Evolutionary conservation across 345 rosid species (phyloP).

Genomic region (Gossypium raimondii): DNA sequence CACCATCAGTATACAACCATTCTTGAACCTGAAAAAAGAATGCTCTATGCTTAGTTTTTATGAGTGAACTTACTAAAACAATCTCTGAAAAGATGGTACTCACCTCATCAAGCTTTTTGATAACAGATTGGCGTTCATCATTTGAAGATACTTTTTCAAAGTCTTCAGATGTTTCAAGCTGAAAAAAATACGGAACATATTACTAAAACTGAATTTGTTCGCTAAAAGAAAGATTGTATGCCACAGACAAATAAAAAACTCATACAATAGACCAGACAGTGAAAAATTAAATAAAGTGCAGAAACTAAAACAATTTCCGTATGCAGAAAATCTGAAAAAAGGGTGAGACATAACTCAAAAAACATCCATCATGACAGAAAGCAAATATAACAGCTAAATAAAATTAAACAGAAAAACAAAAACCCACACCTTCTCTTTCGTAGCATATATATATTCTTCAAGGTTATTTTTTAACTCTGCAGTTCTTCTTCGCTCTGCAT

Average conservation of each 20-base stretch:
- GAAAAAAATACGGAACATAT: slow-evolving; percentile 18
- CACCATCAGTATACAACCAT: slow-evolving; percentile 96
- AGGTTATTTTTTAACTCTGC: slow-evolving; percentile 90
- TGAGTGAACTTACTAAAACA: slow-evolving; percentile 2
- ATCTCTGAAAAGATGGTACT: slow-evolving; percentile 15
- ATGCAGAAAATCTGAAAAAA: background rate
- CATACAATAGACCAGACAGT: background rate
- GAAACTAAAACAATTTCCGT: background rate
- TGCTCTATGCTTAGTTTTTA: slow-evolving; percentile 2
- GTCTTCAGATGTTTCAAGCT: slow-evolving; percentile 79
- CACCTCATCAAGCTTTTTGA: slow-evolving; percentile 90
- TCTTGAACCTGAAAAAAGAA: slow-evolving; percentile 70
- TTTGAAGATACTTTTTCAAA: slow-evolving; percentile 63
- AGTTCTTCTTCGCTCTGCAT: slow-evolving; percentile 84
- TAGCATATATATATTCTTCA: slow-evolving; percentile 91
- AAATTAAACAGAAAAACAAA: background rate
- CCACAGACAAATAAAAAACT: background rate
- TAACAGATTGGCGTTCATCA: slow-evolving; percentile 75
- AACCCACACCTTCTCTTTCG: slow-evolving; percentile 75
- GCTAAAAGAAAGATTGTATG: background rate
- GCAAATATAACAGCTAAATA: slow-evolving; percentile 8
- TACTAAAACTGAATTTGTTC: background rate
- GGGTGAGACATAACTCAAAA: background rate
- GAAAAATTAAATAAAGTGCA: background rate
- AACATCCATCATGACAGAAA: background rate